Evolutionary conservation across 192 early-diverging fungal species (phyloP), one percentile per base, ranked within the genome.

Genomic region (Phycomyces blakesleeanus): DNA sequence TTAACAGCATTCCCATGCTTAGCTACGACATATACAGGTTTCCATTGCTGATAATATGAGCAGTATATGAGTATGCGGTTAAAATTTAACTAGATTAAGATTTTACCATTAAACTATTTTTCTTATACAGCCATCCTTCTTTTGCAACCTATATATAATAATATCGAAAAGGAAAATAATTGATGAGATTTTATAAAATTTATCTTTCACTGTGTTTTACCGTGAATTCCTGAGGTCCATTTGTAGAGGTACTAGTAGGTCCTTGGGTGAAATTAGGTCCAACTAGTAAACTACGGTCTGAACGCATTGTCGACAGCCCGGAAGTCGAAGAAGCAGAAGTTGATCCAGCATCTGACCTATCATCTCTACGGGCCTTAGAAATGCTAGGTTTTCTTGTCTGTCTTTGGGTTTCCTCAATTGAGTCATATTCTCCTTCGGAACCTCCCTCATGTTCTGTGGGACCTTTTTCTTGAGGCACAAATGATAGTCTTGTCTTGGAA

Each of bases 81-180:
- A 61, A 14, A 58, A 8, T 7, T 10, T 37, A 21, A 40, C 10
- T 16, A 63, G 18, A 6, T 11, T 25, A 5, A 21, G 10, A 39
- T 21, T 68, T 55, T 64, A 81, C 79, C 76, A 81, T 57, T 3
- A 81, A 54, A 57, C 73, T 75, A 22, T 69, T 72, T n/a, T 75
- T 65, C 56, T 69, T 69, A 59, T 70, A 79, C 4, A 82, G 42
- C 80, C 80, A 82, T 25, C 80, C 80, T 72, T 78, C 80, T 52
- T 67, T 79, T 53, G 78, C 78, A 42, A 81, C 54, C 79, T 81
- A 55, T 15, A 67, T 57, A 16, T 41, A 25, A 16, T n/a, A n/a
- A n/a, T n/a, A n/a, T n/a, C n/a, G n/a, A n/a, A n/a, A n/a, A n/a
- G n/a, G n/a, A n/a, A 59, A 25, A 26, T 2, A 62, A 34, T 26